Percentiles rank a stretch among this genome's conserved stretches.
These are phyloP conservation scores for Alternaria ethzedia DNA, from an alignment of 2,329 filamentous ascomycete genomes.

Conservation along the genomic window DNA sequence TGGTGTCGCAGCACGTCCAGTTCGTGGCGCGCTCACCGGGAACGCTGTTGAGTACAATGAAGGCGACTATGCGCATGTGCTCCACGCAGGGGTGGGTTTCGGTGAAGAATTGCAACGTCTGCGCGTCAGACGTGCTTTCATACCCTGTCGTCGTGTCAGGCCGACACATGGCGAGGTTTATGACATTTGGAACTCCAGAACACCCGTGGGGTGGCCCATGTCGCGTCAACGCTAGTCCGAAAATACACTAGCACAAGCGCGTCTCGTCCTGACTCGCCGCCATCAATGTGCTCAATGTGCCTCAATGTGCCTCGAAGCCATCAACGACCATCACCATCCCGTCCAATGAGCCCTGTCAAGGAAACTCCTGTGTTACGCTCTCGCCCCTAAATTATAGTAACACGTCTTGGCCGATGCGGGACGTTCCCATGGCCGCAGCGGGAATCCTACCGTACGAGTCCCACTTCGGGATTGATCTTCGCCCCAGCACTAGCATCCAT, in stretches of 20 bases:
- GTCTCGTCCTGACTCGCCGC: not conserved
- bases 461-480: not conserved
- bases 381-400: not conserved
- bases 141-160: not conserved
- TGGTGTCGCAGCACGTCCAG: not conserved
- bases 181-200: not conserved
- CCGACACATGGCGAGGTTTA: not conserved
- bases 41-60: not conserved
- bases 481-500: not conserved
- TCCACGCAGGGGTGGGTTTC: not conserved
- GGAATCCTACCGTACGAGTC: not conserved
- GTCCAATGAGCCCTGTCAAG: not conserved
- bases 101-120: not conserved
- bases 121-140: not conserved
- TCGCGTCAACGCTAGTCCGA: not conserved
- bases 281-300: slow-evolving; percentile 29
- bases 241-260: not conserved
- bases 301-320: slow-evolving; percentile 14
- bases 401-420: not conserved
- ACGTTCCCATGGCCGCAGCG: not conserved
- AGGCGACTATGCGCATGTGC: not conserved
- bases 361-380: not conserved
- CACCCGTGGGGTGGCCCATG: not conserved
- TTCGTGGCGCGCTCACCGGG: not conserved
- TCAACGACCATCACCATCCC: not conserved